Evolutionary conservation across 768 basidiomycete genomes (phyloP), one percentile per base, ranked within the genome.

Genomic region (Mycena floridula): DNA sequence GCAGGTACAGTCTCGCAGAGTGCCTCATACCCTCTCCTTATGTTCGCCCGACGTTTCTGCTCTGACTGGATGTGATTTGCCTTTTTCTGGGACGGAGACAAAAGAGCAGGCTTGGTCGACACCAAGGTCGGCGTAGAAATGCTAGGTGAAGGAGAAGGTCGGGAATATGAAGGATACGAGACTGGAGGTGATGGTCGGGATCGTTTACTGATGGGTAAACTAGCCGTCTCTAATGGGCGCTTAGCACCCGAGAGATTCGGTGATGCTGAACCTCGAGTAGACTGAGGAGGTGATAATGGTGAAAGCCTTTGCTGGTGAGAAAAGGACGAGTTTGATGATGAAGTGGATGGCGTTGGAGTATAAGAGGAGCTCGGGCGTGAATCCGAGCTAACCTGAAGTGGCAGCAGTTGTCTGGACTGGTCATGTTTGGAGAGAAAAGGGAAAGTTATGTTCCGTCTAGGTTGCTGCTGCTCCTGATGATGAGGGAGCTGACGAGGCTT

Each of bases 31-130:
- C 91, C 93, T 28, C 82, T 67, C 9, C 90, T 75, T 42, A 96
- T 95, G 54, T 92, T 93, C 12, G 89, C 89, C 25, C 93, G 79
- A 21, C 93, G 82, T 62, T 94, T 94, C 68, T 95, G 91, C 66
- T 96, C 93, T 2, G 84, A 87, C 54, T 89, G 86, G 52, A 96
- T 95, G 57, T 96, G 92, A 55, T 94, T 94, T 30, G 85, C 85
- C 59, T 93, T 89, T 60, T 94, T 94, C 70, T 93, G 89, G 2
- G 85, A 82, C 0, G 87, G 79, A 2, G 85, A 82, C 21, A 94
- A 74, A 21, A 92, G 70, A 1, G 73, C 57, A 24, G 69, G 70
- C 48, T 74, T 76, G 37, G 51, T 51, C 37, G 49, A 49, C 13
- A 48, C 48, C 35, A 51, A 40, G 16, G 54, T 38, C 49, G 44